phyloP scores from a whole-genome alignment of 768 basidiomycete genomes.

The Hygrophoropsis aurantiaca region DNA sequence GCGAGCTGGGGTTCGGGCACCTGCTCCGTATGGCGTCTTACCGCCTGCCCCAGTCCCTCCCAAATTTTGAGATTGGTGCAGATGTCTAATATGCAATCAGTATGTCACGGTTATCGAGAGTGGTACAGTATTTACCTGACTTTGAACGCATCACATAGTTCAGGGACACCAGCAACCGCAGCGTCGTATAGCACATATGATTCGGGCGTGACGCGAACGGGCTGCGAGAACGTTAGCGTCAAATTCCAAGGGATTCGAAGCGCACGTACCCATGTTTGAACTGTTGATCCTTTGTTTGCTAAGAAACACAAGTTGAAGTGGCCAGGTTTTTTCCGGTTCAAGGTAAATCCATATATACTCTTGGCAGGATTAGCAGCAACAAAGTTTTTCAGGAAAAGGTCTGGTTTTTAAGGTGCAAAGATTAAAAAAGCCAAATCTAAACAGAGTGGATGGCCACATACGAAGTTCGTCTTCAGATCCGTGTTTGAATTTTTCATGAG shows the following conservation, averaged over 20 bases:
- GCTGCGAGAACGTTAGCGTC: conserved; percentile 42
- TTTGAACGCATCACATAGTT: conserved; percentile 98
- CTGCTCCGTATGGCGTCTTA: conserved; percentile 79
- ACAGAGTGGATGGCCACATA: conserved; percentile 42
- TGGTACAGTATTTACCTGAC: conserved; percentile 52
- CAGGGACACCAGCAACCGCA: conserved; percentile 86
- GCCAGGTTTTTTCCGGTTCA: conserved; percentile 87
- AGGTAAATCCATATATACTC: conserved; percentile 93
- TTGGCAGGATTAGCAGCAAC: conserved; percentile 91
- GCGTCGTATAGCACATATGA: conserved; percentile 91
- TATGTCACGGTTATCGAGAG: neutral
- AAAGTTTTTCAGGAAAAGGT: conserved; percentile 84
- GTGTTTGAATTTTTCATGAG: conserved; percentile 92
- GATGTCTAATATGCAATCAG: conserved; percentile 48
- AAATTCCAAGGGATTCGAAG: neutral
- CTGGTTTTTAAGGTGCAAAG: conserved; percentile 37
- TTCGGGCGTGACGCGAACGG: conserved; percentile 83
- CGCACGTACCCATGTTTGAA: conserved; percentile 86
- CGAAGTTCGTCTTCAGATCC: conserved; percentile 88
- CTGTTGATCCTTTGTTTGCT: conserved; percentile 84
- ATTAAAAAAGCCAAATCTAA: neutral
- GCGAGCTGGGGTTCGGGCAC: conserved; percentile 74
- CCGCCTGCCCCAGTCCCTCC: conserved; percentile 54
- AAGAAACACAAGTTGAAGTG: conserved; percentile 94
- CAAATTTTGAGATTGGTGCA: conserved; percentile 74